Base-by-base conservation (phyloP, 352 stramenopile genomes). In the Saprolegnia diclina region DNA sequence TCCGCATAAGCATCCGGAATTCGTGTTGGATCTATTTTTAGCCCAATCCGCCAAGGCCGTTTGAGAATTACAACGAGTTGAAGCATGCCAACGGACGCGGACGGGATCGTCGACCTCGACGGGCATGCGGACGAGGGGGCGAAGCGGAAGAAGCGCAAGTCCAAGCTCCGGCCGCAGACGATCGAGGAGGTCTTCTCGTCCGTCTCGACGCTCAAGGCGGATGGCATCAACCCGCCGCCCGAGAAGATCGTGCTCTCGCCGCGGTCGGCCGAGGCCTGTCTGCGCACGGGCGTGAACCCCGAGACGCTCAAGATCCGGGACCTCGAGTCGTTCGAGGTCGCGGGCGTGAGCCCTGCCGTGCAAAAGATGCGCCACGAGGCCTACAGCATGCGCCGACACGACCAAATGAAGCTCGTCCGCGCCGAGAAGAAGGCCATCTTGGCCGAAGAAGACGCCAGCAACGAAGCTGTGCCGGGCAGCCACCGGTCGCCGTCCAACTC, bases 281-380 rank as follows among this genome's bases (percentile, higher is more conserved):
- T 97, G n/a, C 81, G 85, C 10, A 92, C 89, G 66, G 91, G 91
- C 21, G 83, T 97, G 18, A 97, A 97, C 73, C 89, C 91, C 1
- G 90, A 97, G 74, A 94, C 93, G 7, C 79, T 97, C 62, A 91
- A 92, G 65, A 90, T 97, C 29, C 87, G 91, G 13, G 88, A 97
- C 68, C 78, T 97, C 26, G 91, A 97, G 63, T 96, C 84, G 19
- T 97, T 97, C 66, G 94, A 90, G 71, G 87, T 96, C 64, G 59
- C 79, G 0, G 85, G 89, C 9, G 77, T 93, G 32, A 85, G 89
- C 10, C 76, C 88, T 0, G 87, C 91, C 9, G 87, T 96, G 18
- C 91, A 97, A 72, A 77, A 89, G 11, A 92, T 97, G 88, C 85
- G 91, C 11, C 89, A 97, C 67, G 91, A 97, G 57, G 88, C 88